A percentile compares a stretch with the other conserved stretches of the same genome.
These are phyloP conservation scores for Wallacemonas sp. DNA, from an alignment of 208 protist genomes.

Conservation along the genomic window DNA sequence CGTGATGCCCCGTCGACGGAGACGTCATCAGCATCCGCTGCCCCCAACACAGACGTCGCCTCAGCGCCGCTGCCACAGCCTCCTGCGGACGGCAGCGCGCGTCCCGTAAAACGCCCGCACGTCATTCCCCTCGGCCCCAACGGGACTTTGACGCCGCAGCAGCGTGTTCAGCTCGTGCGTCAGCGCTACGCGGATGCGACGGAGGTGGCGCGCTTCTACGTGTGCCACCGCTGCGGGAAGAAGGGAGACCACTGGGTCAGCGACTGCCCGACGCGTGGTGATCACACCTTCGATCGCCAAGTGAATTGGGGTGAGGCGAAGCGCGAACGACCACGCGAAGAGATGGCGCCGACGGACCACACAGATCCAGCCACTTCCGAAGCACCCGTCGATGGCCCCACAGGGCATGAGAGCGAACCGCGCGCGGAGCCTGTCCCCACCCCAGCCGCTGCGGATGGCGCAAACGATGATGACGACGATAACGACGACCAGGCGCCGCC, in stretches of 20 bases:
- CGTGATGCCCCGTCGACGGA: conserved; percentile 13
- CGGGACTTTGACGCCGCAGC: conserved; percentile 56
- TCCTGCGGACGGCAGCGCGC: neutral
- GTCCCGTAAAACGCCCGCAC: conserved; percentile 15
- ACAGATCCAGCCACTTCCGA: neutral
- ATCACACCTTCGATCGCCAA: conserved; percentile 59
- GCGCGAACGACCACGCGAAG: conserved; percentile 17
- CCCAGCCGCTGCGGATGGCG: neutral
- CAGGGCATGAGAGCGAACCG: neutral
- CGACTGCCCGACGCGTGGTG: conserved; percentile 68
- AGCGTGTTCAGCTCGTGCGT: conserved; percentile 69
- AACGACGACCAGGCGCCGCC: conserved; percentile 31
- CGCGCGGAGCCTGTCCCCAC: neutral
- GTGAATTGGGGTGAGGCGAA: conserved; percentile 75
- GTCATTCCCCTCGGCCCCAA: conserved; percentile 69
- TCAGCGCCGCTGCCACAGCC: conserved; percentile 3
- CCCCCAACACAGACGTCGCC: no score
- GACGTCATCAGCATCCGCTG: conserved; percentile 5
- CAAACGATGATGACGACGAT: neutral
- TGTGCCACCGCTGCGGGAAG: conserved; percentile 74
- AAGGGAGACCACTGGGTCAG: conserved; percentile 78
- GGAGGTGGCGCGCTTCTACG: conserved; percentile 73
- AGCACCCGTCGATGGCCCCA: neutral
- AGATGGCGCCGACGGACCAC: neutral
- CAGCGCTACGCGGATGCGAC: conserved; percentile 54